These are phyloP conservation scores for Agastache rugosa DNA, from an alignment of 257 asterid genomes.

Conservation along the genomic window DNA sequence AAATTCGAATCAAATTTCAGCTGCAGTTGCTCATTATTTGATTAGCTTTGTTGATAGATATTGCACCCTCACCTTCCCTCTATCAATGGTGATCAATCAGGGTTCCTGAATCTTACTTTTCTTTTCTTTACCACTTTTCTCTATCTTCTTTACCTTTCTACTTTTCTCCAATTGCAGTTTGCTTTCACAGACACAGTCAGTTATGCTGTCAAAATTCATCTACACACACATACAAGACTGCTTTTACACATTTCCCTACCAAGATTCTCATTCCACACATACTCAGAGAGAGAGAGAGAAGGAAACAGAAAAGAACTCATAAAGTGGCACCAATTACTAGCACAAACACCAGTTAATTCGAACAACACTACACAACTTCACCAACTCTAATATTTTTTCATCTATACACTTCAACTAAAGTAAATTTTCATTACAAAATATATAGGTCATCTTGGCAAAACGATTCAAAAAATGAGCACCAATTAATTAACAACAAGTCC, in stretches of 20 bases:
- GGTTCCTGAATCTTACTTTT: slow-evolving; percentile 35
- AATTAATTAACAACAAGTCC: slow-evolving; percentile 44
- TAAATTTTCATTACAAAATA: slow-evolving; percentile 33
- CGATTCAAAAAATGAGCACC: slow-evolving; percentile 45
- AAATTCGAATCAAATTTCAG: no score
- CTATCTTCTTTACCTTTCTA: slow-evolving; percentile 21
- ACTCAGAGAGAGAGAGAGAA: slow-evolving; percentile 12
- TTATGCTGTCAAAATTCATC: slow-evolving; percentile 35
- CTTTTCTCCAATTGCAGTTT: slow-evolving; percentile 32
- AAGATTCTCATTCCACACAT: slow-evolving; percentile 42
- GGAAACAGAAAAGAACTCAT: neutral
- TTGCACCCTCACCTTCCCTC: neutral
- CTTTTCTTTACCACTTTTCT: slow-evolving; percentile 26
- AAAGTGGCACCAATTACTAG: slow-evolving; percentile 24
- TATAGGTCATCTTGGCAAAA: slow-evolving; percentile 44
- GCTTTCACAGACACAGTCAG: slow-evolving; percentile 36
- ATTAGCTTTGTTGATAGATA: neutral
- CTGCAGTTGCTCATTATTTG: neutral
- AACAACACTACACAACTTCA: slow-evolving; percentile 28
- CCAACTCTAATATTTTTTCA: slow-evolving; percentile 5
- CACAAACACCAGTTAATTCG: neutral
- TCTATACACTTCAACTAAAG: slow-evolving; percentile 27
- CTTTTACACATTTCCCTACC: slow-evolving; percentile 53
- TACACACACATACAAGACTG: slow-evolving; percentile 19
- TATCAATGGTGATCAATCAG: neutral